Evolutionary conservation across 768 basidiomycete species (phyloP), one percentile per base, ranked within the genome.

Genomic region (Neoboletus magnificus): DNA sequence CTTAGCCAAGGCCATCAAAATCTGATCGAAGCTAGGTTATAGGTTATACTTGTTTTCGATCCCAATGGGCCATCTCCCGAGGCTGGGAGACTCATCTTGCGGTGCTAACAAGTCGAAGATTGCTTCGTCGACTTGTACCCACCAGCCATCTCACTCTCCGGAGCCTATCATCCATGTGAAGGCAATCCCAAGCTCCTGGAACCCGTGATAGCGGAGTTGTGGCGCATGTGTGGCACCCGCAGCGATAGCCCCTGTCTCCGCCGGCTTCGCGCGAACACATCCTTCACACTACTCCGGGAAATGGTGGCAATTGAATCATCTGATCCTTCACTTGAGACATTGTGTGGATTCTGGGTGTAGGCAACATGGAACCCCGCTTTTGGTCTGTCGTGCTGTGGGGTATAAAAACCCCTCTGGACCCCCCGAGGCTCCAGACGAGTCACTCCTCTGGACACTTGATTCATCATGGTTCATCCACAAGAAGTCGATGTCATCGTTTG

Each of bases 401-500:
- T 66, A 64, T 64, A 64, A 54, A 65, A 50, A 32, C 29, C 22
- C 50, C 15, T 25, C 39, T 33, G 25, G 32, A 30, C n/a, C 32
- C 43, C 16, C 22, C 33, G 12, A 46, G 22, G 33, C 18, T 27
- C 25, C 36, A 60, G 30, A 43, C 41, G 25, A 57, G 27, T 56
- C 15, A 11, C 15, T 41, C 6, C 27, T 27, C 20, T 35, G 41
- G 2, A 37, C 7, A 39, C 48, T 61, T 37, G 44, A 62, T 49
- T 53, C 47, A 50, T 27, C 57, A 76, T 74, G 72, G 74, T 73
- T 56, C 84, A 84, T 65, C 83, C 84, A 55, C 79, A 85, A 65
- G 85, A 86, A 78, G 86, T 87, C 69, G 86, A 87, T 73, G 74
- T 87, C 54, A 86, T 87, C 59, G 82, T 87, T 52, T 77, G 76